Evolutionary conservation across 1,284 basidiomycete species (phyloP).

Genomic region (Thecaphora thlaspeos): DNA sequence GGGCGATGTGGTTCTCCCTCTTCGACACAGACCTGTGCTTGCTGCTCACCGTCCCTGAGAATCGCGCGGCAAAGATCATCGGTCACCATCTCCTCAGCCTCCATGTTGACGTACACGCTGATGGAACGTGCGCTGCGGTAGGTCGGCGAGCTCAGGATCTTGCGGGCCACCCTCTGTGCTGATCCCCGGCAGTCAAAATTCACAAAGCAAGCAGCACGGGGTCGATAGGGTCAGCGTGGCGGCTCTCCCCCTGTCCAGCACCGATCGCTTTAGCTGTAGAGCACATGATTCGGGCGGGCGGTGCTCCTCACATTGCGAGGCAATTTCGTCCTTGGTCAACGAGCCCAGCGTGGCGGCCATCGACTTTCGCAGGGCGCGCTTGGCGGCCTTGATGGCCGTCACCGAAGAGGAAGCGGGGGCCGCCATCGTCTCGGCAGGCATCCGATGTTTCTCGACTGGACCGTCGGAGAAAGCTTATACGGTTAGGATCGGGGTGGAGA

Average conservation of each 20-base stretch:
- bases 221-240: no score
- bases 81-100: conserved; percentile 56
- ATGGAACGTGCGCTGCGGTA: conserved; percentile 49
- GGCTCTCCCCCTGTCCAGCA: no score
- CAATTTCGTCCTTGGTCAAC: not conserved
- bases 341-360: conserved; percentile 30
- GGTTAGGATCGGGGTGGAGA: no score
- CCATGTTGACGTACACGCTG: conserved; percentile 58
- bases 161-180: not conserved
- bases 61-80: conserved; percentile 56
- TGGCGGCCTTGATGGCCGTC: conserved; percentile 36
- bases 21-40: no score
- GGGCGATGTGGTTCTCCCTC: no score
- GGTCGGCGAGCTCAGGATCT: conserved; percentile 24
- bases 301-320: conserved; percentile 27
- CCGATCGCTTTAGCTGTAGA: no score
- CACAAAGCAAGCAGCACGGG: no score
- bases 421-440: conserved; percentile 6
- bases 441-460: no score
- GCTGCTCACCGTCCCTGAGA: conserved; percentile 37
- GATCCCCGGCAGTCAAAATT: not conserved
- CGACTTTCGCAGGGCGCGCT: conserved; percentile 45
- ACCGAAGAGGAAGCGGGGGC: not conserved
- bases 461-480: no score
- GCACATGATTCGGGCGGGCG: no score